A percentile compares a stretch with the other conserved stretches of the same genome.
Evolutionary conservation across 345 rosid genomes (phyloP).

Genomic region (Sonneratia alba): DNA sequence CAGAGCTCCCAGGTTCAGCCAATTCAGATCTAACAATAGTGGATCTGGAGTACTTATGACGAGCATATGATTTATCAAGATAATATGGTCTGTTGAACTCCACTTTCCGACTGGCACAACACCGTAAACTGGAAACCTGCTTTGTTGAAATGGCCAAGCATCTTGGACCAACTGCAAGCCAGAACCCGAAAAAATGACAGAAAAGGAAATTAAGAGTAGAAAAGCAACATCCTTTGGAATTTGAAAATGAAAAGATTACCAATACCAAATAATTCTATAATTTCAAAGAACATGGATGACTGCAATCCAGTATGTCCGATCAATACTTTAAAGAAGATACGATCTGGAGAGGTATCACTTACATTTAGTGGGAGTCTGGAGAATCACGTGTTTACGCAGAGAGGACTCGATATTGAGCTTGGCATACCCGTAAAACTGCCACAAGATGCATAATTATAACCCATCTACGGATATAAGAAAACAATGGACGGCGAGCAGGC

Average conservation of each 20-base stretch:
- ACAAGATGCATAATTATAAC: neutral
- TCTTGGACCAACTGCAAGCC: conserved; percentile 27
- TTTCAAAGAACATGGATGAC: neutral
- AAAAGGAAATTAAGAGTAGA: neutral
- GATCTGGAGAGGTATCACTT: neutral
- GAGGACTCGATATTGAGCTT: neutral
- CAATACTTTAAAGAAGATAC: neutral
- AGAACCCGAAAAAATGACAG: neutral
- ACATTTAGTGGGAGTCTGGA: conserved; percentile 5
- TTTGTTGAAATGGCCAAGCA: conserved; percentile 22
- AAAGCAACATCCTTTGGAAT: neutral
- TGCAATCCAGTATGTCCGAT: neutral
- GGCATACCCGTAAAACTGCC: conserved; percentile 6
- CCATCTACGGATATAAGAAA: neutral
- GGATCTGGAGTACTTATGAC: conserved; percentile 19
- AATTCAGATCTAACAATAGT: conserved; percentile 47
- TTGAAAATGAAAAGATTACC: neutral
- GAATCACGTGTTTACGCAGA: neutral
- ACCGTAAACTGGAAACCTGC: conserved; percentile 16
- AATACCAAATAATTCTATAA: neutral
- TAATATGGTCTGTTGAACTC: conserved; percentile 15
- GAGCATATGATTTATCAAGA: conserved; percentile 21
- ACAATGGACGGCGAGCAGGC: neutral
- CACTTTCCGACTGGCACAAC: conserved; percentile 16
- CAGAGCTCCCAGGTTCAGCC: conserved; percentile 48